Base-by-base conservation (phyloP, 78 protist genomes). In the Pelomyxa schiedti region DNA sequence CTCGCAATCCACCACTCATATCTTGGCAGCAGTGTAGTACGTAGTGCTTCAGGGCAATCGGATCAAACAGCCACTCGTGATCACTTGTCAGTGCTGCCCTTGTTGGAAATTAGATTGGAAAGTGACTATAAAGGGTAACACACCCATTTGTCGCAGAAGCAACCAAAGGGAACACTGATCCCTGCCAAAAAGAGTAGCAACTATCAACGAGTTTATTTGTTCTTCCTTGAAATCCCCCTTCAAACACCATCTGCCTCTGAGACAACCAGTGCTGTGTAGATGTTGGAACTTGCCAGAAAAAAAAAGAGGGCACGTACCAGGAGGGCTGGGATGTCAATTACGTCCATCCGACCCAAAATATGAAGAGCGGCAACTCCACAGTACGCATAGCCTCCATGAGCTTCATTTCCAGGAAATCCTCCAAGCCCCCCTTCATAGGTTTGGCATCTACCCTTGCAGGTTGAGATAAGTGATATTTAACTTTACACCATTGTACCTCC, bases 371-470 rank as follows among this genome's bases (percentile, higher is more conserved):
- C 95, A 8, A 92, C n/a, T 0, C 88, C 97, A 64, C 99, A 98
- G 78, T 78, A 96, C 0, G 98, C 78, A 70, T 98, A 98, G 9
- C 99, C 99, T 35, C 99, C 99, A 78, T 98, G 99, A 3, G 99
- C 97, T 80, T 98, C 99, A 22, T 68, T 47, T 22, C 88, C 89
- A 4, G 95, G 95, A 30, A 41, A 42, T 24, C 91, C 96, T 40
- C 90, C 94, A 40, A 95, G 29, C 2, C 99, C 98, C 37, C 99
- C 99, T 63, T 97, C 99, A 72, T 86, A 97, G 2, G 98, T 95
- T 73, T 97, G 99, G 58, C 95, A 92, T 0, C 80, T 66, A 42
- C 39, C 3, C 9, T n/a, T 1, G 41, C 1, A 3, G 4, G 2
- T 8, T 8, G 7, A 32, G 40, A 37, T 1, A 47, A 47, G 39